Percentiles rank a stretch among this genome's conserved stretches.
These are phyloP conservation scores for Ligustrum vulgare DNA, from an alignment of 257 asterid genomes.

Conservation along the genomic window DNA sequence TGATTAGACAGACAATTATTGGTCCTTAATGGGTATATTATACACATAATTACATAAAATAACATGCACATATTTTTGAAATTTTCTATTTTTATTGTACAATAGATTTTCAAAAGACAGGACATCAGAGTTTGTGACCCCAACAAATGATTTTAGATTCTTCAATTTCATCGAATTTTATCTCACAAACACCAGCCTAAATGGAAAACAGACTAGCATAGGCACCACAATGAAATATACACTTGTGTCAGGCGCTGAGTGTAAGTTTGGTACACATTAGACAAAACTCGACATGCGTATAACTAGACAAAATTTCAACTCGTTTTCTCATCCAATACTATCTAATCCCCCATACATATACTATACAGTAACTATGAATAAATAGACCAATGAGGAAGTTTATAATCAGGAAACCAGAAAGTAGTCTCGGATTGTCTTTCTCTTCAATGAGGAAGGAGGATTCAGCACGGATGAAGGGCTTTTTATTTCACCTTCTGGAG, in stretches of 20 bases:
- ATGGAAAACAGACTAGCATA: not conserved
- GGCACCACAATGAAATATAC: not conserved
- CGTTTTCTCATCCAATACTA: not conserved
- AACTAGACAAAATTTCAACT: not conserved
- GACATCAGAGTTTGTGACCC: not conserved
- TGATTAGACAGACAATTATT: conserved; percentile 46
- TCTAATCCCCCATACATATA: not conserved
- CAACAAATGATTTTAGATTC: not conserved
- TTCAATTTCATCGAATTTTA: not conserved
- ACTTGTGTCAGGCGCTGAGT: not conserved
- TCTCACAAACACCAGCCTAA: not conserved
- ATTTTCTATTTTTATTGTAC: conserved; percentile 8
- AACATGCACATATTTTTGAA: not conserved
- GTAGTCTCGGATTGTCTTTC: conserved; percentile 82
- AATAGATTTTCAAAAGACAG: not conserved
- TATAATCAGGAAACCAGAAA: conserved; percentile 50
- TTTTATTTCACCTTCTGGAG: conserved; percentile 53
- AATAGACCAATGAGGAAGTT: not conserved
- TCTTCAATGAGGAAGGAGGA: conserved; percentile 80
- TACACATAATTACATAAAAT: not conserved
- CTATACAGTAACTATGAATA: conserved; percentile 22
- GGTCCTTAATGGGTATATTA: conserved; percentile 12
- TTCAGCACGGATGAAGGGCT: conserved; percentile 93
- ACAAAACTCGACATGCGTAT: not conserved
- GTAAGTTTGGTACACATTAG: not conserved